Evolutionary conservation across 805 yeast species (phyloP), one percentile per base, ranked within the genome.

Genomic region (Pichia eremophila): DNA sequence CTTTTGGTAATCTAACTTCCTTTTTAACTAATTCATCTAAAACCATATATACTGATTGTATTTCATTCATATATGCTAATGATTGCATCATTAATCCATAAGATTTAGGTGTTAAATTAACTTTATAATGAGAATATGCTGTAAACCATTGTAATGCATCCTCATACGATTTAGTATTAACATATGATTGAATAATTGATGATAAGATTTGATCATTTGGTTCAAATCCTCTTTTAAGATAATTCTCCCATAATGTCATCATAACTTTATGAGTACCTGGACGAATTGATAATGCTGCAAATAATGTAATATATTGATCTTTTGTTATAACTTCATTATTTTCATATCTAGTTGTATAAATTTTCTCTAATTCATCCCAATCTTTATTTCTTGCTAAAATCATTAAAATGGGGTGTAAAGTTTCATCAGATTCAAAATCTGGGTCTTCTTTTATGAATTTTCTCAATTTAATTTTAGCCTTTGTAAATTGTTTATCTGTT

Each of bases 201-300:
- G 70, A 67, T 44, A 70, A 60, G 1, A 79, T 67, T 9, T 60
- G 56, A 2, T 68, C 62, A 4, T 69, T 65, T 1, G 87, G 86
- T 5, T 51, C 55, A 57, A 78, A 68, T 1, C 71, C 70, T 46
- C 81, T 66, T 45, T 67, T 61, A 6, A 65, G 41, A 55, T 55
- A 77, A 74, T n/a, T 64, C 50, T 62, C 70, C 82, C 48, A 85
- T 15, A 63, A 43, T 11, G 57, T 56, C 18, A 57, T 27, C 3
- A 58, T 41, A 25, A 57, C 48, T 75, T 79, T 58, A 71, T 74
- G 38, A 61, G 70, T 39, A 57, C 62, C 53, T 3, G 55, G 40
- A 75, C 78, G 10, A 77, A 81, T 34, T 67, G 85, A 80, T 50
- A 85, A 64, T 0, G 84, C 78, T 46, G 68, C 63, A 75, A 85